These are phyloP conservation scores for Gyromitra esculenta DNA, from an alignment of 2,329 filamentous ascomycete species.

Conservation along the genomic window DNA sequence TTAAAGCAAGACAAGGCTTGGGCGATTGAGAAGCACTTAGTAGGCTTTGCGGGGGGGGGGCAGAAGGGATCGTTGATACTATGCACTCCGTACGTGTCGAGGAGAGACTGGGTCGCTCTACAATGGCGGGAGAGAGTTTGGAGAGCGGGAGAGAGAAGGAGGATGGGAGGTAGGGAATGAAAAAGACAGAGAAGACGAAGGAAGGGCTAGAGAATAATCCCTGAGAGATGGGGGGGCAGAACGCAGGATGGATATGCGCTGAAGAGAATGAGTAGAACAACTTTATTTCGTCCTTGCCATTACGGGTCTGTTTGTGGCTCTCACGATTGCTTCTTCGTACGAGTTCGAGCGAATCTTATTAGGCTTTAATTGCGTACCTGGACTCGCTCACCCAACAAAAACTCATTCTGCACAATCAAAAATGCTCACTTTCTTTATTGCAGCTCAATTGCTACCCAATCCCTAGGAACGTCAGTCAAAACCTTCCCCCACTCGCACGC, in stretches of 20 bases:
- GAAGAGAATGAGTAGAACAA: slow-evolving; percentile 8
- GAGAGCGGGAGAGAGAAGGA: not conserved
- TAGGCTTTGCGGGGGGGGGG: not conserved
- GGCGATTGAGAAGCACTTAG: slow-evolving; percentile 26
- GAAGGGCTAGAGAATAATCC: not conserved
- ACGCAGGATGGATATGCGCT: not conserved
- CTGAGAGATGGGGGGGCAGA: not conserved
- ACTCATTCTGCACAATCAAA: not conserved
- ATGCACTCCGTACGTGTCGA: slow-evolving; percentile 47
- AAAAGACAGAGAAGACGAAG: not conserved
- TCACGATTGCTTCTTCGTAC: slow-evolving; percentile 32
- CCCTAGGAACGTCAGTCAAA: not conserved
- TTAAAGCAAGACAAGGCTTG: slow-evolving; percentile 15
- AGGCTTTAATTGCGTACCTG: not conserved
- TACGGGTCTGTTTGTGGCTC: slow-evolving; percentile 29
- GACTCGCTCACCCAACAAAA: not conserved
- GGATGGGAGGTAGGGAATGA: not conserved
- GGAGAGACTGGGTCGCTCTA: slow-evolving; percentile 45
- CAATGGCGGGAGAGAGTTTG: slow-evolving; percentile 22
- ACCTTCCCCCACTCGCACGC: not conserved
- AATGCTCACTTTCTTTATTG: not conserved
- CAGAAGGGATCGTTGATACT: slow-evolving; percentile 15
- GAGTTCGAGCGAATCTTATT: slow-evolving; percentile 7
- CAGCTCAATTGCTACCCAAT: not conserved
- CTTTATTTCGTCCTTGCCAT: slow-evolving; percentile 19